phyloP scores from a whole-genome alignment of 2,329 filamentous ascomycete genomes.

The Daldinia sp. region DNA sequence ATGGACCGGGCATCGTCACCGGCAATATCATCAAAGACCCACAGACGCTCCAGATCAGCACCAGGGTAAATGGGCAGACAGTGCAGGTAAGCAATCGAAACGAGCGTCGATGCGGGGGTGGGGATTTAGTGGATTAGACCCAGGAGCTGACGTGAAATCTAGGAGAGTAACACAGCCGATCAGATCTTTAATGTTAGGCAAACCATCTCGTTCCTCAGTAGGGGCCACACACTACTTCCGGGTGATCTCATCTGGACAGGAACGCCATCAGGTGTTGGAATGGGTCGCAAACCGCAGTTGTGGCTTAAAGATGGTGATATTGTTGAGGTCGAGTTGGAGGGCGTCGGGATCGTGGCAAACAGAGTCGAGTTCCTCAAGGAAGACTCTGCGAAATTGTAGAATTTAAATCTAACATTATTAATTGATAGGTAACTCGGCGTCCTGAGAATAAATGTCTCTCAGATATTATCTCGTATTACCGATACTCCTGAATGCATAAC shows the following conservation, averaged over 20 bases:
- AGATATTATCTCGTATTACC: not conserved
- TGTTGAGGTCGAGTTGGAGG: slow-evolving; percentile 73
- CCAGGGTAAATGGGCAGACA: slow-evolving; percentile 65
- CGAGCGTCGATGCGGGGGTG: not conserved
- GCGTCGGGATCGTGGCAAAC: slow-evolving; percentile 68
- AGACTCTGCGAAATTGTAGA: slow-evolving; percentile 48
- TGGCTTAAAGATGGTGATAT: slow-evolving; percentile 76
- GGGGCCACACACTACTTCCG: slow-evolving; percentile 68
- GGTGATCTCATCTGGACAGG: slow-evolving; percentile 74
- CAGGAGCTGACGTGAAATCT: slow-evolving; percentile 4
- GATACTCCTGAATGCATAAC: not conserved
- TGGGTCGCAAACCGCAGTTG: slow-evolving; percentile 70
- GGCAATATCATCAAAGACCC: slow-evolving; percentile 63
- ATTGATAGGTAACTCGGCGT: not conserved
- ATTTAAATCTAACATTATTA: not conserved
- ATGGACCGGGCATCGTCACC: slow-evolving; percentile 75
- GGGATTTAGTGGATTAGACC: not conserved
- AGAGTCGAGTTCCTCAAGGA: slow-evolving; percentile 55
- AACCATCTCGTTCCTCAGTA: slow-evolving; percentile 66
- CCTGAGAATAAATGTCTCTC: not conserved
- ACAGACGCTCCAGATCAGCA: slow-evolving; percentile 63
- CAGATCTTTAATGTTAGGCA: slow-evolving; percentile 70
- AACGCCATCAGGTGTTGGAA: slow-evolving; percentile 75
- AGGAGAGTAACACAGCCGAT: slow-evolving; percentile 65
- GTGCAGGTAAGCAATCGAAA: slow-evolving; percentile 56